phyloP scores from a whole-genome alignment of 768 basidiomycete genomes.

The Mycena galopus region DNA sequence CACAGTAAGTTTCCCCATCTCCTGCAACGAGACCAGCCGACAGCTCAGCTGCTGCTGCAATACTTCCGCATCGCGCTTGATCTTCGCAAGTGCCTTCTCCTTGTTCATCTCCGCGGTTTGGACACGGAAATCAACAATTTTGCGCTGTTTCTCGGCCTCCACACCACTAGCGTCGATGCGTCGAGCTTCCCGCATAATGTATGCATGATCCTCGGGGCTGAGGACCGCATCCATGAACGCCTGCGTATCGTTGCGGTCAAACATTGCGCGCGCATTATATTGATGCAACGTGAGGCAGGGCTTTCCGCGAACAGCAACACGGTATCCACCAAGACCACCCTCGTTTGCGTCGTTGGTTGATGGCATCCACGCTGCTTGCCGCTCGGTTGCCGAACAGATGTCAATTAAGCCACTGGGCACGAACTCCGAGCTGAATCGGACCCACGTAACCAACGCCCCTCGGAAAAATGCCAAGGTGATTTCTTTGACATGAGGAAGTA shows the following conservation, averaged over 20 bases:
- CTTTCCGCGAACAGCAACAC: background rate
- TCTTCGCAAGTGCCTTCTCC: background rate
- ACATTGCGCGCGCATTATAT: background rate
- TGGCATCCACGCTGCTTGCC: slow-evolving; percentile 42
- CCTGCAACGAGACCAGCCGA: background rate
- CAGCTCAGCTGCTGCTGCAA: background rate
- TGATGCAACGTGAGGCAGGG: background rate
- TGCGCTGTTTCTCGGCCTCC: background rate
- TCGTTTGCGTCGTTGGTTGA: background rate
- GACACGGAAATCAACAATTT: background rate
- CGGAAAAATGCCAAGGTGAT: slow-evolving; percentile 17
- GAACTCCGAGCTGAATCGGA: slow-evolving; percentile 45
- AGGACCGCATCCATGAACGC: background rate
- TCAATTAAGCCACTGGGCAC: slow-evolving; percentile 46
- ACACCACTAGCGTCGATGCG: background rate
- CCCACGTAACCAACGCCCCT: slow-evolving; percentile 40
- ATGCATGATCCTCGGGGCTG: background rate
- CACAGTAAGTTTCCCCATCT: background rate
- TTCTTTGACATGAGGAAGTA: slow-evolving; percentile 15
- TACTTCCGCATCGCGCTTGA: too few species aligned
- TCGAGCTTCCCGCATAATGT: background rate
- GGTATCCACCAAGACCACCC: background rate
- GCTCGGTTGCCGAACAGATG: slow-evolving; percentile 35
- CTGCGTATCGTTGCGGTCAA: background rate
- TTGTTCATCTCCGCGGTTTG: background rate